Base-by-base conservation (phyloP, 768 basidiomycete genomes). In the Roridomyces roridus region DNA sequence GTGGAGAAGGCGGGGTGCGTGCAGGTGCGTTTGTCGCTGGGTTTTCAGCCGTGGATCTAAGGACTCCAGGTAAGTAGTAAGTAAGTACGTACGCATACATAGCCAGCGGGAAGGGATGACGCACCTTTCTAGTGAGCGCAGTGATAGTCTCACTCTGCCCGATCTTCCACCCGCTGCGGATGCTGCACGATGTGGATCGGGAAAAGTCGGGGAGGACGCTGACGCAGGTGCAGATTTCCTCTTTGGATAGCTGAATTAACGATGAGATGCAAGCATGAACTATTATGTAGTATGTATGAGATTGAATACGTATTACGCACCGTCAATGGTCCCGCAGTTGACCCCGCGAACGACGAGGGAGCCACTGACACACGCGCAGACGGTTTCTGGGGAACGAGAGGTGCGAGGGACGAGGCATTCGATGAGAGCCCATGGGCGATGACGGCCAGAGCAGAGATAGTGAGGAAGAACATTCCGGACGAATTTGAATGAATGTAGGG, bases 1-100 rank as follows among this genome's bases (percentile, higher is more conserved):
- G 9, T 39, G 23, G 65, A 49, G 53, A 73, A 41, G 5, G 65
- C 62, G 0, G 76, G 76, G 60, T 65, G 75, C 0, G 31, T 37
- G 55, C 74, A 74, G 12, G 41, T 43, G 28, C 61, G 11, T 12
- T 36, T 43, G 51, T 43, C 20, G 4, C 57, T 46, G 36, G 62
- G 29, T 9, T 54, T 44, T 20, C 59, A 60, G 1, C 3, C 20
- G 18, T 56, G 52, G 50, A 76, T 65, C 74, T 76, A 43, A 17
- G 14, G 14, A 23, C n/a, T n/a, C n/a, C n/a, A n/a, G n/a, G n/a
- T n/a, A n/a, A n/a, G n/a, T n/a, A n/a, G n/a, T 17, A 18, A 7
- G n/a, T 1, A n/a, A n/a, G 23, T 52, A 0, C 43, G 42, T 17
- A 21, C 3, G 6, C 8, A 10, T 7, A 9, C 40, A 5, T 26